A percentile compares a stretch with the other conserved stretches of the same genome.
phyloP scores from a whole-genome alignment of 257 asterid genomes.

The Solanum bulbocastanum region DNA sequence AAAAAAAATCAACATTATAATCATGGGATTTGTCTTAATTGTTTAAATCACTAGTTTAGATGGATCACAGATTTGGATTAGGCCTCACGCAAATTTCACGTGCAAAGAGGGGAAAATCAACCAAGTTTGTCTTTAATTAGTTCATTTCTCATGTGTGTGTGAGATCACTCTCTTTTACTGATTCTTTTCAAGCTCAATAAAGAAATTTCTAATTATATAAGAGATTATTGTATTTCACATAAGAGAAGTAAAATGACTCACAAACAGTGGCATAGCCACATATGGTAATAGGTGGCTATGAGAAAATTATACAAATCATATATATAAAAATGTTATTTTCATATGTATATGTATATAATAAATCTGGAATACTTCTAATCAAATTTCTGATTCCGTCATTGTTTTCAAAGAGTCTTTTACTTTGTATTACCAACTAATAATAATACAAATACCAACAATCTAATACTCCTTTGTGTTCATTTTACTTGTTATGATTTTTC shows the following conservation, averaged over 20 bases:
- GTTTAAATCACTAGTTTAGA: not conserved
- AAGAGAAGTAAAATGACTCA: not conserved
- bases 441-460: too few relatives aligned
- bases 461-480: too few relatives aligned
- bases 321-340: too few relatives aligned
- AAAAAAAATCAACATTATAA: not conserved
- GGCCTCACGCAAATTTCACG: not conserved
- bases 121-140: not conserved
- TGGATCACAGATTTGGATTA: not conserved
- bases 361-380: too few relatives aligned
- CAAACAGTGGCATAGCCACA: not conserved
- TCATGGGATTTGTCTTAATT: not conserved
- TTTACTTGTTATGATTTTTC: too few relatives aligned
- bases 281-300: too few relatives aligned
- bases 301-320: too few relatives aligned
- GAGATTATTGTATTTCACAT: not conserved
- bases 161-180: not conserved
- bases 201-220: not conserved
- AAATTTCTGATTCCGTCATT: too few relatives aligned
- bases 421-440: too few relatives aligned
- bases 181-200: not conserved
- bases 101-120: not conserved
- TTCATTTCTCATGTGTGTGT: not conserved
- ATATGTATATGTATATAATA: too few relatives aligned
- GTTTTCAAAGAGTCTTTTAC: too few relatives aligned